Conservation (phyloP, 352 stramenopile genomes). For the Globisporangium nodosum region DNA sequence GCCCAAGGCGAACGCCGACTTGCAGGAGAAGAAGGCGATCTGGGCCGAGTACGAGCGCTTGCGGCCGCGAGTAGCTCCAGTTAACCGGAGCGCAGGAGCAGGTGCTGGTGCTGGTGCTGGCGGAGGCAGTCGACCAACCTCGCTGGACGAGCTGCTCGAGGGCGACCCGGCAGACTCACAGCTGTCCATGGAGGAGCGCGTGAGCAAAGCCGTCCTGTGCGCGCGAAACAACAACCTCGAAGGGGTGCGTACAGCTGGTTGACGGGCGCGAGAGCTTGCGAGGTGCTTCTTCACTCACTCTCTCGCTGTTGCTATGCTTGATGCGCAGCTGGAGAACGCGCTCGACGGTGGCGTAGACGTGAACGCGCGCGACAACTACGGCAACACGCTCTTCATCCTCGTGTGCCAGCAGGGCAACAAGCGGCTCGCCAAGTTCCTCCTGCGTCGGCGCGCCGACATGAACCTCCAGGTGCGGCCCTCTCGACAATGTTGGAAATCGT, state of each 20-base stretch:
- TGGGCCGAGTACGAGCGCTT: constrained; percentile 31
- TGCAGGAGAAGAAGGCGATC: constrained; percentile 57
- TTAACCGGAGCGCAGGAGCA: not conserved
- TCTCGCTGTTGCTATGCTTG: not conserved
- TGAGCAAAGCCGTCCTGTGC: constrained; percentile 50
- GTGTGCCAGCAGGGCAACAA: constrained; percentile 95
- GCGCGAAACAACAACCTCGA: constrained; percentile 80
- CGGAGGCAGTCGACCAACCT: constrained; percentile 17
- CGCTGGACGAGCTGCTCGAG: constrained; percentile 49
- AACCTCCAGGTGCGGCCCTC: constrained; percentile 72
- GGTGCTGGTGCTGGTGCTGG: not conserved
- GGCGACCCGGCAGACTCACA: constrained; percentile 25
- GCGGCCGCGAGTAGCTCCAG: not conserved
- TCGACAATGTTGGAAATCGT: not conserved
- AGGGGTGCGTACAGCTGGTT: constrained; percentile 30
- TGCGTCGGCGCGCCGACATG: constrained; percentile 90
- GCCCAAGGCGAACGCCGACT: constrained; percentile 37
- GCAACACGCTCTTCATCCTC: constrained; percentile 95
- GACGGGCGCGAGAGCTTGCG: not conserved
- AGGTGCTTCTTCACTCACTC: not conserved
- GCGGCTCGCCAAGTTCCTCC: constrained; percentile 92
- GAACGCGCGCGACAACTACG: constrained; percentile 90
- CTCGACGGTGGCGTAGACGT: constrained; percentile 88
- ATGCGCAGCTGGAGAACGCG: constrained; percentile 69
- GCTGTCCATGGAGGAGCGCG: constrained; percentile 36